Conservation (phyloP, 768 basidiomycete genomes). For the Serendipita vermifera region DNA sequence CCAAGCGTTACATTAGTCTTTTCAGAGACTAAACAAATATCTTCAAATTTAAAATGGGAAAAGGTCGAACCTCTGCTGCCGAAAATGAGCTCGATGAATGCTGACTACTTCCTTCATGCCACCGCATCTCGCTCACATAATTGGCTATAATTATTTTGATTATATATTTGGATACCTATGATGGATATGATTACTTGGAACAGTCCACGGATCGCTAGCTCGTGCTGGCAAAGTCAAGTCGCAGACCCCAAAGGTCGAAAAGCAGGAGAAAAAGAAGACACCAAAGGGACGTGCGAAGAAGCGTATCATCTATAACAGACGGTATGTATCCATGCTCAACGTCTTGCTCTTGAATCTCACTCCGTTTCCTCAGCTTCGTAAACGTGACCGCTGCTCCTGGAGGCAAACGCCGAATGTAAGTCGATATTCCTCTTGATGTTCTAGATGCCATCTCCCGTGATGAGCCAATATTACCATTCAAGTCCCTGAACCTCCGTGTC, state of each 20-base stretch:
- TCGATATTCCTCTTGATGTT: conserved; percentile 21
- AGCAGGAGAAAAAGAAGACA: conserved; percentile 98
- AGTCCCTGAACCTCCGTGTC: conserved; percentile 1
- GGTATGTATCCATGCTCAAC: conserved; percentile 36
- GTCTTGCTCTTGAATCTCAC: conserved; percentile 9
- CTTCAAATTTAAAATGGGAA: conserved; percentile 4
- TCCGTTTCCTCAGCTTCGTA: conserved; percentile 53
- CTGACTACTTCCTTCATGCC: no score
- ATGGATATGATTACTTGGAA: no score
- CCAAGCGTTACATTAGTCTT: no score
- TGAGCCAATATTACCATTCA: conserved; percentile 8
- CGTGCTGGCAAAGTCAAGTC: conserved; percentile 99
- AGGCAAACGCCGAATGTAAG: conserved; percentile 95
- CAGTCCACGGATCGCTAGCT: conserved; percentile 98
- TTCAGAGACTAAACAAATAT: not conserved
- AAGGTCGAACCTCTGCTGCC: no score
- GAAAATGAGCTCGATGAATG: no score
- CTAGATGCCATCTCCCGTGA: not conserved
- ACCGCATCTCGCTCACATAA: no score
- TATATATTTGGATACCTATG: no score
- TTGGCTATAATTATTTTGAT: no score
- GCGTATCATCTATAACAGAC: conserved; percentile 83
- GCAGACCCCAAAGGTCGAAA: conserved; percentile 94
- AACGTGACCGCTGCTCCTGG: conserved; percentile 84
- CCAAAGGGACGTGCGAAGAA: conserved; percentile 98